Conservation (phyloP, 2,329 filamentous ascomycete genomes). For the Coleophoma crateriformis region DNA sequence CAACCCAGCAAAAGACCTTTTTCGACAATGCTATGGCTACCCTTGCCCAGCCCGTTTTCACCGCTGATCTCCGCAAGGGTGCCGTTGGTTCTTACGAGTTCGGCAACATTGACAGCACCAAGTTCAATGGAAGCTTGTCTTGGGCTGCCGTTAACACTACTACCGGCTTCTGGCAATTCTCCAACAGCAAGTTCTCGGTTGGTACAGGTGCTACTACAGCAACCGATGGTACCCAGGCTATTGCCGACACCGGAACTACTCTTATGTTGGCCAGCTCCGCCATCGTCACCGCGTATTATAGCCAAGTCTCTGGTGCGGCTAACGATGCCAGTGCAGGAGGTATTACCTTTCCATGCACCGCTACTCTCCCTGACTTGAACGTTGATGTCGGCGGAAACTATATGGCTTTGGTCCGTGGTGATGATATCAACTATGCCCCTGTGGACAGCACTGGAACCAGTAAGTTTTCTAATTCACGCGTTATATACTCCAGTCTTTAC, state of each 20-base stretch:
- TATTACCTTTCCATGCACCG: constrained; percentile 26
- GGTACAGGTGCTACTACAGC: constrained; percentile 45
- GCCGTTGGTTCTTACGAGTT: constrained; percentile 46
- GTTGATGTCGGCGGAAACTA: too few species aligned
- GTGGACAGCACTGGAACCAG: too few species aligned
- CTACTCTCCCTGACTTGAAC: too few species aligned
- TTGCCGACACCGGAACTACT: constrained; percentile 37
- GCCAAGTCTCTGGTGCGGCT: constrained; percentile 29
- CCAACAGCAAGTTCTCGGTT: constrained; percentile 41
- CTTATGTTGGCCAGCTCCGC: constrained; percentile 30
- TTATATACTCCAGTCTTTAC: constrained; percentile 1
- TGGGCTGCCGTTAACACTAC: constrained; percentile 42
- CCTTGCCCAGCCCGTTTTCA: constrained; percentile 49
- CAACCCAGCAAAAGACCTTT: constrained; percentile 26
- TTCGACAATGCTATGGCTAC: constrained; percentile 25
- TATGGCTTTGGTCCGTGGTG: too few species aligned
- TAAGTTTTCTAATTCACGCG: neutral
- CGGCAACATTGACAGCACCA: constrained; percentile 46
- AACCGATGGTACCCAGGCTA: constrained; percentile 47
- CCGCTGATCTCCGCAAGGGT: constrained; percentile 44
- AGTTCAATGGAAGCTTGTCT: constrained; percentile 46
- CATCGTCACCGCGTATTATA: constrained; percentile 34
- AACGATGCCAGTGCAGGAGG: constrained; percentile 28
- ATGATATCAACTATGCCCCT: too few species aligned
- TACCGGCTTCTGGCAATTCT: constrained; percentile 52